Base-by-base conservation (phyloP, 345 rosid genomes). In the Salix purpurea region DNA sequence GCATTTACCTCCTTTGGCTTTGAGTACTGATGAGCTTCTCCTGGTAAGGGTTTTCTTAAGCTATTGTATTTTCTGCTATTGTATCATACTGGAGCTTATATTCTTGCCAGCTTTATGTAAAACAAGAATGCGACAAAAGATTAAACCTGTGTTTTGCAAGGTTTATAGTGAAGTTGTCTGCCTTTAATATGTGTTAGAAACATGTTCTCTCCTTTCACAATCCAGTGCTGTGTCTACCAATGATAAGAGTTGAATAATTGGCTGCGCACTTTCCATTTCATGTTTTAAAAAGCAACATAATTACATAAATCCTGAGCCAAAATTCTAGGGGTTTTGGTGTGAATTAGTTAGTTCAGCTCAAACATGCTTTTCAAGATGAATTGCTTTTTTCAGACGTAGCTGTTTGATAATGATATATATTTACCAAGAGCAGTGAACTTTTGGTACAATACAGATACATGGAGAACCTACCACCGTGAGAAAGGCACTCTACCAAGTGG, bases 401-500 rank as follows among this genome's bases (percentile, higher is more conserved):
- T 60, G 54, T 16, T 54, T 21, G 50, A 24, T 24, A 44, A 19
- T 32, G 74, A 21, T 71, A 7, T 16, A 23, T 37, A 34, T 34
- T 15, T 44, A 2, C 50, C 28, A 37, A 46, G 34, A 21, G 9
- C 15, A 16, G 15, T 67, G 52, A 40, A 7, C 54, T 42, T 73
- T 19, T 73, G 62, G 23, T 21, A n/a, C 4, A n/a, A 37, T 30
- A 50, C 75, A 81, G 84, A 81, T 81, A 40, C 46, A 77, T 37
- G 84, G 84, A 74, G 84, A 81, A 65, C 84, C 81, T 10, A 61
- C 78, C 0, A 52, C 70, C 62, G 84, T 77, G 24, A 81, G 78
- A 66, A 77, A 73, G 78, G 84, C 84, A 15, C 78, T 81, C 44
- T 40, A 69, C 65, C 84, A 81, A 32, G 84, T 81, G 69, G 81